Evolutionary conservation across 768 basidiomycete genomes (phyloP).

Genomic region (Leccinum subtestaceum): DNA sequence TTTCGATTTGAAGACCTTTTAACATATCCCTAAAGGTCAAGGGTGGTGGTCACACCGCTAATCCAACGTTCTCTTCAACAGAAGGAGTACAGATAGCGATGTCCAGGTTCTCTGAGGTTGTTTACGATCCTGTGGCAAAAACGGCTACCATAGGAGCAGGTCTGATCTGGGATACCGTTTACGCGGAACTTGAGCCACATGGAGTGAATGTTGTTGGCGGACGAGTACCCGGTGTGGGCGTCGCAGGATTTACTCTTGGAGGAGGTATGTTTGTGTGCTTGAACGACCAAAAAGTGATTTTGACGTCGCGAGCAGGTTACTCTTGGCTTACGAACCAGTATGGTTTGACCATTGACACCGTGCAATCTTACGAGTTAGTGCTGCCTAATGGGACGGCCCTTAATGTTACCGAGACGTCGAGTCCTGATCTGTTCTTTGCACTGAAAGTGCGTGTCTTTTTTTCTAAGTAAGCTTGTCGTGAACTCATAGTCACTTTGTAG

Average conservation of each 20-base stretch:
- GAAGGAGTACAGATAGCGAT: slow-evolving; percentile 56
- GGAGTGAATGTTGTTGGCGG: slow-evolving; percentile 56
- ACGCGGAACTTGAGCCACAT: slow-evolving; percentile 43
- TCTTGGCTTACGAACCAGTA: slow-evolving; percentile 57
- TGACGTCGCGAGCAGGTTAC: slow-evolving; percentile 9
- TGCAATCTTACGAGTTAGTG: slow-evolving; percentile 55
- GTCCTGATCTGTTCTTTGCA: slow-evolving; percentile 43
- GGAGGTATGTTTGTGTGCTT: slow-evolving; percentile 38
- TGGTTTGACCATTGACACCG: slow-evolving; percentile 56
- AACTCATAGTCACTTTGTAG: slow-evolving; percentile 25
- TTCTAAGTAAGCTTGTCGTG: background rate
- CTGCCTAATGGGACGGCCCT: slow-evolving; percentile 41
- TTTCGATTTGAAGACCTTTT: too few species aligned
- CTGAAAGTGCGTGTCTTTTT: slow-evolving; percentile 34
- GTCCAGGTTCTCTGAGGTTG: slow-evolving; percentile 42
- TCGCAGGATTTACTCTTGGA: slow-evolving; percentile 55
- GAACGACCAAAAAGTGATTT: background rate
- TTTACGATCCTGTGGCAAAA: slow-evolving; percentile 37
- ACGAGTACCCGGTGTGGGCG: slow-evolving; percentile 55
- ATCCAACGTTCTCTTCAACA: slow-evolving; percentile 59
- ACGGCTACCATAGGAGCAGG: slow-evolving; percentile 41
- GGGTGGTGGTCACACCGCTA: slow-evolving; percentile 55
- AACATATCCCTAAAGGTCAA: slow-evolving; percentile 43
- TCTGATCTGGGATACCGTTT: slow-evolving; percentile 66
- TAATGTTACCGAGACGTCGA: slow-evolving; percentile 31